Conservation (phyloP, 192 early-diverging fungal species). For the Jimgerdemannia lactiflua region DNA sequence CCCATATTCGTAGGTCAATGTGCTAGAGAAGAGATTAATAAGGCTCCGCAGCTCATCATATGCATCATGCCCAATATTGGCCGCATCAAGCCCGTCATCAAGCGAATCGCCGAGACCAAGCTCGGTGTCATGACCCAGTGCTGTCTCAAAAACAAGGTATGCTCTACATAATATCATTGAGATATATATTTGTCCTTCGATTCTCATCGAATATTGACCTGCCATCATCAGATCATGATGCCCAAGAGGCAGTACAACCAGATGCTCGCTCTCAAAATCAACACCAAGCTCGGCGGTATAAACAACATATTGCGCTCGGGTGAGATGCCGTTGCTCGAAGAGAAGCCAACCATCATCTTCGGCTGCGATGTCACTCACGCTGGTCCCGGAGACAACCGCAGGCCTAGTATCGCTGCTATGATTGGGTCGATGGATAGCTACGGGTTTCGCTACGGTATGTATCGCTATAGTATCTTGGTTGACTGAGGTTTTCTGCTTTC, state of each 20-base stretch:
- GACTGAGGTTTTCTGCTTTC: too few species aligned
- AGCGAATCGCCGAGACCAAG: slow-evolving; percentile 85
- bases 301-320: slow-evolving; percentile 63
- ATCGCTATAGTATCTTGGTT: too few species aligned
- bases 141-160: slow-evolving; percentile 82
- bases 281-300: slow-evolving; percentile 90
- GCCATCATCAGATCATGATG: too few species aligned
- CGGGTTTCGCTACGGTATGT: slow-evolving; percentile 51
- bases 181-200: too few species aligned
- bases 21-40: slow-evolving; percentile 59
- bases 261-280: slow-evolving; percentile 94
- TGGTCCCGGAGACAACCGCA: slow-evolving; percentile 52
- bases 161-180: slow-evolving; percentile 17
- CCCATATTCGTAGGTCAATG: slow-evolving; percentile 18
- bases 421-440: slow-evolving; percentile 67
- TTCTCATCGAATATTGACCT: too few species aligned
- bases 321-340: slow-evolving; percentile 70
- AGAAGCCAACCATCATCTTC: slow-evolving; percentile 77
- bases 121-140: slow-evolving; percentile 91
- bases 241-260: slow-evolving; percentile 90
- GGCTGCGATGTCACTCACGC: slow-evolving; percentile 94
- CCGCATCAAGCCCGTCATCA: slow-evolving; percentile 81
- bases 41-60: slow-evolving; percentile 74
- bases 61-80: slow-evolving; percentile 83
- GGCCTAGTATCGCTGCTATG: slow-evolving; percentile 75